Base-by-base conservation (phyloP, 139 green algal genomes). In the Chlorella sp. region DNA sequence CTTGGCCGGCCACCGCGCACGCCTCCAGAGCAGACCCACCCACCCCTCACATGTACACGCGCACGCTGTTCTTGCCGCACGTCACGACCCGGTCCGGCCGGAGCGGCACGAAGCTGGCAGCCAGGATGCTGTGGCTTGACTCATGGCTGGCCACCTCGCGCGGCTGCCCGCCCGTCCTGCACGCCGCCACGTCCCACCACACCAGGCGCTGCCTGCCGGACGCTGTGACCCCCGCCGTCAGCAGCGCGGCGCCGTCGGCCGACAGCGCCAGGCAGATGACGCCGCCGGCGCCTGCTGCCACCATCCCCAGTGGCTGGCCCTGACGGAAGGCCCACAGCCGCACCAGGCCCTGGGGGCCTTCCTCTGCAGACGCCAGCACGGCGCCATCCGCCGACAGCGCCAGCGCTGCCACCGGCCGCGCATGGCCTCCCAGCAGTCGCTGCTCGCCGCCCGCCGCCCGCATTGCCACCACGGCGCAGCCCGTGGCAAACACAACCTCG, bases 81-180 rank as follows among this genome's bases (percentile, higher is more conserved):
- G 87, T 92, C 68, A 96, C 75, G 14, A 96, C 70, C 50, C 84
- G 80, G 41, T 91, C 87, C 36, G 88, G 77, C 79, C 95, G 87
- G 75, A 88, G 93, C 0, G 86, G 81, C 38, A 74, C 86, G 79
- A 92, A 96, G 23, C 74, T 74, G 2, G 91, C 48, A 25, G 69
- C 73, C 59, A 87, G 88, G 36, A 96, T 86, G 82, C 94, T 90
- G 84, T 89, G 89, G 31, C 92, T 83, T 5, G 82, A 93, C 14
- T 59, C 48, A 14, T 90, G 83, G 35, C 74, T 61, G 1, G 81
- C 76, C 35, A 92, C 42, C 60, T 71, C n/a, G 12, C 33, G 0
- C 3, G 31, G 14, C 31, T 33, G 23, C 21, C 82, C 74, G 71
- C 79, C 0, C 38, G 38, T 1, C 67, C 79, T 23, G 73, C 29